Evolutionary conservation across 2,329 filamentous ascomycete species (phyloP).

Genomic region (Fusarium domesticum): DNA sequence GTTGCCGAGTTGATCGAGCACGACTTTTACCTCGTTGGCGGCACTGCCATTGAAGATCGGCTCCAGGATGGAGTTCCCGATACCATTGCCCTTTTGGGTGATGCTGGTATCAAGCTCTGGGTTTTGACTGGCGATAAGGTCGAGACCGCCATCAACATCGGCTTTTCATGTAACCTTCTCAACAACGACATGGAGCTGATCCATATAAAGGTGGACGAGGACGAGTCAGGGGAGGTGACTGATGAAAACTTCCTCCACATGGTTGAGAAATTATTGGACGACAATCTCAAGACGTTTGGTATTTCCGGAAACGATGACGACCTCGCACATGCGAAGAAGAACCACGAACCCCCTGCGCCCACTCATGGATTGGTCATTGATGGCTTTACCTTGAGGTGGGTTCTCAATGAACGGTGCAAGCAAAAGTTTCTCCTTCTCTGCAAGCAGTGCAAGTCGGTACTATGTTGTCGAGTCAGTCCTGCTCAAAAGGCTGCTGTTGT

Average conservation of each 20-base stretch:
- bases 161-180: constrained; percentile 95
- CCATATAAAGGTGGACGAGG: constrained; percentile 79
- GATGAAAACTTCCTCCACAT: constrained; percentile 52
- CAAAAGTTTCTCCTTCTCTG: constrained; percentile 93
- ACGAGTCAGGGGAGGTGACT: constrained; percentile 50
- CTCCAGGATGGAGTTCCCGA: constrained; percentile 96
- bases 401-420: constrained; percentile 75
- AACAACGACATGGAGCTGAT: constrained; percentile 98
- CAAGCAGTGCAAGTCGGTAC: constrained; percentile 93
- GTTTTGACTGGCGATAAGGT: constrained; percentile 98
- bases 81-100: constrained; percentile 84
- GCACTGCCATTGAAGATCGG: constrained; percentile 95
- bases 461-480: constrained; percentile 96
- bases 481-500: constrained; percentile 98
- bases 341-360: constrained; percentile 79
- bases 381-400: constrained; percentile 86
- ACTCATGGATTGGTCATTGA: constrained; percentile 95
- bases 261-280: constrained; percentile 70
- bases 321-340: constrained; percentile 71
- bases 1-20: constrained; percentile 90
- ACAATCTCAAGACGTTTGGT: constrained; percentile 67
- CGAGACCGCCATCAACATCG: constrained; percentile 99
- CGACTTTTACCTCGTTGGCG: constrained; percentile 81
- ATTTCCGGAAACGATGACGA: constrained; percentile 85
- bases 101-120: constrained; percentile 98